These are phyloP conservation scores for Yarrowia yakushimensis DNA, from an alignment of 805 yeast species.

Conservation along the genomic window DNA sequence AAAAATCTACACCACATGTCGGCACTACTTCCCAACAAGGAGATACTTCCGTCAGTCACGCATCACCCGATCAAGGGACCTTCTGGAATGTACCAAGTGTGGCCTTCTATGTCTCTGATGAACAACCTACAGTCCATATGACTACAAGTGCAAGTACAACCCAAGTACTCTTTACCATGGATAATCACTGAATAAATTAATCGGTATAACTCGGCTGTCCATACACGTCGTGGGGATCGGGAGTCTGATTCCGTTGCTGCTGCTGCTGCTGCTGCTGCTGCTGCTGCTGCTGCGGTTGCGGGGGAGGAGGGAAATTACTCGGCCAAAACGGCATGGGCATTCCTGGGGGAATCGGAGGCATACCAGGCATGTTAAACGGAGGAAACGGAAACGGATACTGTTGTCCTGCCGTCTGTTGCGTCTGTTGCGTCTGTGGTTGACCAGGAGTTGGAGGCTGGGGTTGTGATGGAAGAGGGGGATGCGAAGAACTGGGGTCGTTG, in stretches of 20 bases:
- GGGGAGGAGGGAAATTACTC: not conserved
- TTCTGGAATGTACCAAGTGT: too few species aligned
- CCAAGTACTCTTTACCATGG: too few species aligned
- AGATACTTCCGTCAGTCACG: too few species aligned
- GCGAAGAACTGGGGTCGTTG: not conserved
- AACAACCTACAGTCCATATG: too few species aligned
- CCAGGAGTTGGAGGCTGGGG: slow-evolving; percentile 7
- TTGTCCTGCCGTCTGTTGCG: not conserved
- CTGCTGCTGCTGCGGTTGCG: not conserved
- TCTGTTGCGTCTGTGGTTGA: not conserved
- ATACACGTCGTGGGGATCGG: not conserved
- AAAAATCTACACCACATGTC: too few species aligned
- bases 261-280: not conserved
- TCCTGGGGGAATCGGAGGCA: not conserved
- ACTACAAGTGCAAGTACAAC: too few species aligned
- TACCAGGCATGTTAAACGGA: not conserved
- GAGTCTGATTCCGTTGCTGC: not conserved
- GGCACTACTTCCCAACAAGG: too few species aligned
- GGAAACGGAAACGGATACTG: not conserved
- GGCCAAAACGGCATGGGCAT: slow-evolving; percentile 19
- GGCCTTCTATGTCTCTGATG: too few species aligned
- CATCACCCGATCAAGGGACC: too few species aligned
- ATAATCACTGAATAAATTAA: too few species aligned
- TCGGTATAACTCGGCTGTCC: slow-evolving; percentile 15
- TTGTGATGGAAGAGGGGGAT: slow-evolving; percentile 3